Evolutionary conservation across 2,329 filamentous ascomycete species (phyloP).

Genomic region (Colletotrichum sp.): DNA sequence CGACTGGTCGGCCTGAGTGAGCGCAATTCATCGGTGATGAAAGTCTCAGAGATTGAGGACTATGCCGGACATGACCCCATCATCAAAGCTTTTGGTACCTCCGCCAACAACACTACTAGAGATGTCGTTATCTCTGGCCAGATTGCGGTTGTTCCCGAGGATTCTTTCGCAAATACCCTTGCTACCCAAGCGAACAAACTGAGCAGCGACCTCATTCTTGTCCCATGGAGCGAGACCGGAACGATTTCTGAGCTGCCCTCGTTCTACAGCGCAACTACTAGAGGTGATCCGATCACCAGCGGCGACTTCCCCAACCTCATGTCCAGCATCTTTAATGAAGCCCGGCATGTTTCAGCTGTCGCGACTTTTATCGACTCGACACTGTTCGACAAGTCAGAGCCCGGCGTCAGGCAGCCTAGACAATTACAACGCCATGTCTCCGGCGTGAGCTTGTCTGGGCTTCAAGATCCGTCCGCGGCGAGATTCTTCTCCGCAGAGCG

Average conservation of each 20-base stretch:
- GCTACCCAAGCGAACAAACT: slow-evolving; percentile 68
- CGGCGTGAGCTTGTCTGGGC: background rate
- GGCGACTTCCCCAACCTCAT: background rate
- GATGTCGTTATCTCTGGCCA: slow-evolving; percentile 77
- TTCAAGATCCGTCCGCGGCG: background rate
- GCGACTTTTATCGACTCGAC: background rate
- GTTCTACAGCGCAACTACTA: background rate
- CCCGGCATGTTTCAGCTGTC: background rate
- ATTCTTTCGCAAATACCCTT: slow-evolving; percentile 75
- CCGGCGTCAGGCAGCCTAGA: background rate
- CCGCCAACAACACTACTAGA: slow-evolving; percentile 51
- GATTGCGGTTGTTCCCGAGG: slow-evolving; percentile 73
- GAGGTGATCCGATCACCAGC: background rate
- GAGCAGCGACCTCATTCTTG: slow-evolving; percentile 68
- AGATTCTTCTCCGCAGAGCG: background rate
- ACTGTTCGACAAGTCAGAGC: background rate
- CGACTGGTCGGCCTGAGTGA: slow-evolving; percentile 80
- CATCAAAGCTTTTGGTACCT: slow-evolving; percentile 78
- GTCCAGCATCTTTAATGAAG: background rate
- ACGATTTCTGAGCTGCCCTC: slow-evolving; percentile 54
- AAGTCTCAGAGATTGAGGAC: slow-evolving; percentile 76
- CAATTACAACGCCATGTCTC: background rate
- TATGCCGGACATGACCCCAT: slow-evolving; percentile 73
- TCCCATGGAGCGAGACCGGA: slow-evolving; percentile 83
- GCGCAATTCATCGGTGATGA: slow-evolving; percentile 86